Conservation (phyloP, 2,329 filamentous ascomycete species). For the Orbilia brochopaga region DNA sequence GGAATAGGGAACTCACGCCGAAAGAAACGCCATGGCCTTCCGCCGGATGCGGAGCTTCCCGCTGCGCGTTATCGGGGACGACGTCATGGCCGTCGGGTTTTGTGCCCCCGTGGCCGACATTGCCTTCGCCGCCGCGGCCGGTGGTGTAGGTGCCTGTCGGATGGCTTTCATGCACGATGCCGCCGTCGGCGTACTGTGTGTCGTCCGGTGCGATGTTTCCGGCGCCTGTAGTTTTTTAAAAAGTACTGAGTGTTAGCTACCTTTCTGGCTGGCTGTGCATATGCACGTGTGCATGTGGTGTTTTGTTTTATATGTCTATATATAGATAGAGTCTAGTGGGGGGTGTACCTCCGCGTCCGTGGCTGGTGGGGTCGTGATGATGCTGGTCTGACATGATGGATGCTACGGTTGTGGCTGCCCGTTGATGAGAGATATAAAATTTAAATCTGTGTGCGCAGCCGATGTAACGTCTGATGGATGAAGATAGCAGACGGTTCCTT, state of each 20-base stretch:
- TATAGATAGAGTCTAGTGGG: no score
- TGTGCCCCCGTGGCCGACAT: slow-evolving; percentile 64
- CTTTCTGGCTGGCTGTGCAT: no score
- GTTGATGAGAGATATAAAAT: no score
- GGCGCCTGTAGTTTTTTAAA: slow-evolving; percentile 14
- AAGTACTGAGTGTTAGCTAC: slow-evolving; percentile 9
- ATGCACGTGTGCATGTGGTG: no score
- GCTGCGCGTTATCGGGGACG: slow-evolving; percentile 30
- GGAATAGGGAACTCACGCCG: slow-evolving; percentile 52
- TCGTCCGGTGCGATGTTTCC: slow-evolving; percentile 68
- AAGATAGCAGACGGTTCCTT: no score
- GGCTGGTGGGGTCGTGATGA: slow-evolving; percentile 18
- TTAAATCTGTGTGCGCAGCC: no score
- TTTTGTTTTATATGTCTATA: not conserved
- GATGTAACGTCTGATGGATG: no score
- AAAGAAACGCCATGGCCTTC: slow-evolving; percentile 52
- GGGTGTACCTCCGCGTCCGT: slow-evolving; percentile 41
- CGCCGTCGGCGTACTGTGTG: slow-evolving; percentile 68
- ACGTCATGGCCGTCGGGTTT: slow-evolving; percentile 56
- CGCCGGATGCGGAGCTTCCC: slow-evolving; percentile 24
- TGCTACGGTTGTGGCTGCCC: not conserved
- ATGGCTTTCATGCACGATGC: slow-evolving; percentile 65
- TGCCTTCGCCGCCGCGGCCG: slow-evolving; percentile 67
- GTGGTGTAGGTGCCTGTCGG: slow-evolving; percentile 60
- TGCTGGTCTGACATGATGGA: not conserved